Conservation (phyloP, 768 basidiomycete species). For the Collybia sp. region DNA sequence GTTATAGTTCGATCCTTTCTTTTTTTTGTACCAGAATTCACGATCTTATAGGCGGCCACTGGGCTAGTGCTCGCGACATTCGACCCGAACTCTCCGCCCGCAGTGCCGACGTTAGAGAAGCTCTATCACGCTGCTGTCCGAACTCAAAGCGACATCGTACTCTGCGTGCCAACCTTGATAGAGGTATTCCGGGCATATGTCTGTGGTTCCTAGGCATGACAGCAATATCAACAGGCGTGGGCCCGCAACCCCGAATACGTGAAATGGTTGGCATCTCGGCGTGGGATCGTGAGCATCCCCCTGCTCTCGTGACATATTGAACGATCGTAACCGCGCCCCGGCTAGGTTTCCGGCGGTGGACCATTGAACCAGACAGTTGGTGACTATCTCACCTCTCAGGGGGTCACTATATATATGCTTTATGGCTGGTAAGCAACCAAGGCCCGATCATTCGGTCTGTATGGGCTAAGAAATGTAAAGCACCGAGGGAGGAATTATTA, state of each 20-base stretch:
- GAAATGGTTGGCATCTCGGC: constrained; percentile 12
- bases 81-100: constrained; percentile 19
- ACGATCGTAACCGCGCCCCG: too few relatives aligned
- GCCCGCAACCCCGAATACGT: constrained; percentile 6
- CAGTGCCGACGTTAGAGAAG: constrained; percentile 21
- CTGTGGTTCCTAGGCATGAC: neutral
- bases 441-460: neutral
- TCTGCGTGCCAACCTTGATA: constrained; percentile 24
- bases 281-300: constrained; percentile 12
- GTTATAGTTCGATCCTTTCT: neutral
- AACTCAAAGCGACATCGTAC: constrained; percentile 14
- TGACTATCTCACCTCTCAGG: constrained; percentile 11
- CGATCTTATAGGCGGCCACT: constrained; percentile 11
- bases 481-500: constrained; percentile 14
- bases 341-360: constrained; percentile 19
- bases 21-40: constrained; percentile 10
- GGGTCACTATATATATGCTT: constrained; percentile 17
- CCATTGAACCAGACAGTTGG: constrained; percentile 20
- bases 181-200: constrained; percentile 16
- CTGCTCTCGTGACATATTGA: too few relatives aligned
- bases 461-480: constrained; percentile 4
- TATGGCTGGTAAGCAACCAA: constrained; percentile 31
- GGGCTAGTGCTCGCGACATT: constrained; percentile 23
- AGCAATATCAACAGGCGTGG: constrained; percentile 7
- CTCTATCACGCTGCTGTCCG: constrained; percentile 18